These are phyloP conservation scores for Aspergillus sp. DNA, from an alignment of 2,329 filamentous ascomycete genomes.

Conservation along the genomic window DNA sequence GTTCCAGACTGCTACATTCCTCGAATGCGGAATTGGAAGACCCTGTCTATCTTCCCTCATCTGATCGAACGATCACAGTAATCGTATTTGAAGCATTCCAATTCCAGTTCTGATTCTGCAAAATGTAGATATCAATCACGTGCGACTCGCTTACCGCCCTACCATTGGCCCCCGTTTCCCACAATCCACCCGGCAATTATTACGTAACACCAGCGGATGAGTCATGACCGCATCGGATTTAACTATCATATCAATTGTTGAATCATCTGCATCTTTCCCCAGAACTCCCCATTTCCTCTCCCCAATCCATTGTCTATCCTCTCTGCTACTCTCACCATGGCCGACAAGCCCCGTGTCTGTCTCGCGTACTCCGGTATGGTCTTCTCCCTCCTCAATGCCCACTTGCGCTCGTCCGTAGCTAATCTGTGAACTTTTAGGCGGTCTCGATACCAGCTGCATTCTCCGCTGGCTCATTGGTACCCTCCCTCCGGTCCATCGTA, in stretches of 20 bases:
- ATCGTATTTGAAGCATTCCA: no score
- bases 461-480: conserved; percentile 17
- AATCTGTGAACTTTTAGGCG: conserved; percentile 26
- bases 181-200: not conserved
- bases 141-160: not conserved
- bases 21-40: no score
- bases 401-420: conserved; percentile 1
- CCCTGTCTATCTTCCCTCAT: no score
- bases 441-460: conserved; percentile 45
- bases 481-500: not conserved
- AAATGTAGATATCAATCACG: not conserved
- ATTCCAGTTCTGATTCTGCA: no score
- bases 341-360: conserved; percentile 19
- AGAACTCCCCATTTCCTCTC: not conserved
- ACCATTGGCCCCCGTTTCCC: not conserved
- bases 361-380: conserved; percentile 23
- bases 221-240: not conserved
- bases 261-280: not conserved
- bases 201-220: not conserved
- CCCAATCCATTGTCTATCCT: not conserved
- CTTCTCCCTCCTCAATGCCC: not conserved
- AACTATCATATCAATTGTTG: not conserved
- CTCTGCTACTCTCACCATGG: conserved; percentile 9
- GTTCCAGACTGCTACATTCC: no score
- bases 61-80: no score